A percentile compares a stretch with the other conserved stretches of the same genome.
phyloP scores from a whole-genome alignment of 257 asterid genomes.

The Nicotiana tabacum region DNA sequence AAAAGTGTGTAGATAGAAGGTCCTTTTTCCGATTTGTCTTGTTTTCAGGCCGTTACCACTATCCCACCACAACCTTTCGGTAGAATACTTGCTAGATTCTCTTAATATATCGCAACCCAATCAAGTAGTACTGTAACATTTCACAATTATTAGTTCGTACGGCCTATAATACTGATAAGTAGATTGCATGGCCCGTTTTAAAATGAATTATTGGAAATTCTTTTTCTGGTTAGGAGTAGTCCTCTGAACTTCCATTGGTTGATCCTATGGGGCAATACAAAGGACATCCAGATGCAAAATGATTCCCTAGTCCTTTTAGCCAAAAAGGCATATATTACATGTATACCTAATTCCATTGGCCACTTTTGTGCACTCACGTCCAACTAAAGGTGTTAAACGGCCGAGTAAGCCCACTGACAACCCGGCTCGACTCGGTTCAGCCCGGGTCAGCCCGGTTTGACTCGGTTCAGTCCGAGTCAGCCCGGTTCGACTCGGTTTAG shows the following conservation, averaged over 20 bases:
- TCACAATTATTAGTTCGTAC: not conserved
- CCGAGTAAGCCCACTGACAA: no score
- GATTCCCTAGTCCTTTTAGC: not conserved
- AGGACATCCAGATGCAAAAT: not conserved
- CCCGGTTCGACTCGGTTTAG: no score
- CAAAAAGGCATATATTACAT: not conserved
- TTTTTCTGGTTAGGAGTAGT: not conserved
- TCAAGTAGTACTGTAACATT: not conserved
- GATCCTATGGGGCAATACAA: not conserved
- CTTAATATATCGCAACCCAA: not conserved
- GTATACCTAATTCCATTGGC: not conserved
- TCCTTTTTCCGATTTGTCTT: no score
- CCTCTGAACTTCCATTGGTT: not conserved
- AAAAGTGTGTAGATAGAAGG: no score
- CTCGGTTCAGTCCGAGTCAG: no score
- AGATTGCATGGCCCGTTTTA: not conserved
- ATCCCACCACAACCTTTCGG: no score
- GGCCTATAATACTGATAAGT: not conserved
- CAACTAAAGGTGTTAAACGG: not conserved
- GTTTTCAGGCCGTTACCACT: no score
- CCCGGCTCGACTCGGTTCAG: no score
- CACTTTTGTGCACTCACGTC: not conserved
- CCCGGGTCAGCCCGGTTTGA: no score
- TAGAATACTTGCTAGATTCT: no score
- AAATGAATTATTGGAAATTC: not conserved